Evolutionary conservation across 768 basidiomycete species (phyloP), one percentile per base, ranked within the genome.

Genomic region (Macrocybe gigantea): DNA sequence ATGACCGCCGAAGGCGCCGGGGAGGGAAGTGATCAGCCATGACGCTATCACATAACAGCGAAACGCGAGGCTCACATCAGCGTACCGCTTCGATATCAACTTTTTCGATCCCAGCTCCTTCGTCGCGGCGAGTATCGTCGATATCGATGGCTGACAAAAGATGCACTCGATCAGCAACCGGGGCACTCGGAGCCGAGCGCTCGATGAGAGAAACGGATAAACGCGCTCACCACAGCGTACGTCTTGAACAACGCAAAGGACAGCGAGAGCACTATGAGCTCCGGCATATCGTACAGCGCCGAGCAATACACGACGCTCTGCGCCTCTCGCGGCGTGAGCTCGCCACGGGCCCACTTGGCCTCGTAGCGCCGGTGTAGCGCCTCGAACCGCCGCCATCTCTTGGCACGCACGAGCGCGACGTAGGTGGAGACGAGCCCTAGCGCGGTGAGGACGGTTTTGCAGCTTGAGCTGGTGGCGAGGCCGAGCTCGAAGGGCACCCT

Each of bases 241-340:
- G 77, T 78, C 60, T 77, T 78, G 66, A 78, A 78, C 49, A 79
- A 54, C 3, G 77, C 78, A 56, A 79, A 75, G 1, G 72, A 60
- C 32, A 73, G 40, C 0, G 74, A 56, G 52, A 70, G 69, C 41
- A 64, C 63, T 46, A 70, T 40, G 2, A 79, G 47, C 11, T 54
- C 44, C 5, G 76, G 75, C 72, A 77, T 75, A 51, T 79, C 77
- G 47, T 69, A 77, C 10, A 58, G 46, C 4, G 53, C 48, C 2
- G 69, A 60, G 1, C 64, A 49, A 39, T 59, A 57, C 14, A 72
- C 52, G 29, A 79, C 65, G 32, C 65, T 58, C 58, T 77, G 76
- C 1, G 75, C 75, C 39, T 77, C 74, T 43, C 67, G 69, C 0
- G 71, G 66, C 1, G 72, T 74, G 38, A 79, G 60, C 31, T 33